These are phyloP conservation scores for Abrus precatorius DNA, from an alignment of 306 rosid species.

Conservation along the genomic window DNA sequence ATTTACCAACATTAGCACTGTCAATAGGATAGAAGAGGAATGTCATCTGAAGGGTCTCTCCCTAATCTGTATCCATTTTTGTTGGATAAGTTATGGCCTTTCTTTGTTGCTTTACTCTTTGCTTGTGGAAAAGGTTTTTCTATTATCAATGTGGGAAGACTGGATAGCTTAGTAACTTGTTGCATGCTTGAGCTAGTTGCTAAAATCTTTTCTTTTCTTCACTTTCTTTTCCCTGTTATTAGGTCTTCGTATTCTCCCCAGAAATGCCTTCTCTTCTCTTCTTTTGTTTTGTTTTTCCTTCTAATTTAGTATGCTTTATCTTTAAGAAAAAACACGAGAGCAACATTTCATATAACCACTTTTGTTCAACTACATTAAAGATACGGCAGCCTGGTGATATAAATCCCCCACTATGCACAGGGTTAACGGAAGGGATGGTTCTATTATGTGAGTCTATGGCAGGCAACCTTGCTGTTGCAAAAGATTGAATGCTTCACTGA, in stretches of 20 bases:
- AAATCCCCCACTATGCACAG: slow-evolving; percentile 8
- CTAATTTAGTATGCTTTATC: slow-evolving; percentile 6
- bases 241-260: slow-evolving; percentile 5
- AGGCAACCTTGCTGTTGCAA: neutral
- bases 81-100: neutral
- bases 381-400: neutral
- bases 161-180: neutral
- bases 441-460: slow-evolving; percentile 3
- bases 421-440: neutral
- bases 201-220: neutral
- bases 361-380: slow-evolving; percentile 5
- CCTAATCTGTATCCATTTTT: neutral
- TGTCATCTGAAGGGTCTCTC: slow-evolving; percentile 15
- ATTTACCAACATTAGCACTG: slow-evolving; percentile 3
- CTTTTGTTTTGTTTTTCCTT: neutral
- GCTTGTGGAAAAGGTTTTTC: neutral
- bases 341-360: neutral
- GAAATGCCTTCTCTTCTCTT: neutral
- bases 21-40: slow-evolving; percentile 19
- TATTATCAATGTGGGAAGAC: neutral
- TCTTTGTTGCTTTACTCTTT: slow-evolving; percentile 1
- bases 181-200: slow-evolving; percentile 9
- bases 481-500: neutral
- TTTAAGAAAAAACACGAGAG: neutral
- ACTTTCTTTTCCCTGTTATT: neutral